phyloP scores from a whole-genome alignment of 2,329 filamentous ascomycete species.

The Spiromastix sp. region DNA sequence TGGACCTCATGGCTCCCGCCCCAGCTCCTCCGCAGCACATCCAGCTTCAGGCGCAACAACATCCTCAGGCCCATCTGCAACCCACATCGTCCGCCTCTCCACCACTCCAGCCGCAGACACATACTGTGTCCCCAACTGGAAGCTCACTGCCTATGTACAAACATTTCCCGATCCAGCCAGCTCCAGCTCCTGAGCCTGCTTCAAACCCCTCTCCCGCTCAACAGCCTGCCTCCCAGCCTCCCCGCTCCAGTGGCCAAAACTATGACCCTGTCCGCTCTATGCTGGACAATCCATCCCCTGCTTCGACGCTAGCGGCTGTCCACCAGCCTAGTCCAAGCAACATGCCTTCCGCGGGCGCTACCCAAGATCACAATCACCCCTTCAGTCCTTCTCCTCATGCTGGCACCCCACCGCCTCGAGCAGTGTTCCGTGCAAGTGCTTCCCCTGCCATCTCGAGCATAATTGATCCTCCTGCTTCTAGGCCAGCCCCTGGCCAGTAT shows the following conservation, averaged over 20 bases:
- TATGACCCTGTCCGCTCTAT: conserved; percentile 82
- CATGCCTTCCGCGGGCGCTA: conserved; percentile 60
- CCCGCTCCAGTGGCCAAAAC: conserved; percentile 63
- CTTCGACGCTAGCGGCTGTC: conserved; percentile 34
- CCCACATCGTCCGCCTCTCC: conserved; percentile 11
- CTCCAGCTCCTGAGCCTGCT: conserved; percentile 33
- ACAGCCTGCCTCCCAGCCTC: conserved; percentile 27
- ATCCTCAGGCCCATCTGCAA: conserved; percentile 7
- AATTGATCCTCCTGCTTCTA: conserved; percentile 55
- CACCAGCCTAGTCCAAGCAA: conserved; percentile 28
- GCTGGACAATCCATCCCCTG: conserved; percentile 35
- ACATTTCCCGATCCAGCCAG: conserved; percentile 46
- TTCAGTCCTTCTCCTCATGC: conserved; percentile 38
- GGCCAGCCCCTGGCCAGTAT: conserved; percentile 18
- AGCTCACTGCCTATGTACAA: conserved; percentile 45
- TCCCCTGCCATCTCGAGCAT: conserved; percentile 88
- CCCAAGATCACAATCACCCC: conserved; percentile 22
- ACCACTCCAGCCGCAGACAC: conserved; percentile 7
- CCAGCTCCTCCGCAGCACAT: conserved; percentile 11
- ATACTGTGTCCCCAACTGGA: conserved; percentile 31
- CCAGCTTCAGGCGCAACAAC: conserved; percentile 6
- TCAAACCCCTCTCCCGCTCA: conserved; percentile 37
- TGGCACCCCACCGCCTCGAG: conserved; percentile 42
- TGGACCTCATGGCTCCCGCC: conserved; percentile 25
- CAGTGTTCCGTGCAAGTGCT: conserved; percentile 60